A percentile compares a stretch with the other conserved stretches of the same genome.
phyloP scores from a whole-genome alignment of 805 yeast species.

The Cyberlindnera bimundalis region DNA sequence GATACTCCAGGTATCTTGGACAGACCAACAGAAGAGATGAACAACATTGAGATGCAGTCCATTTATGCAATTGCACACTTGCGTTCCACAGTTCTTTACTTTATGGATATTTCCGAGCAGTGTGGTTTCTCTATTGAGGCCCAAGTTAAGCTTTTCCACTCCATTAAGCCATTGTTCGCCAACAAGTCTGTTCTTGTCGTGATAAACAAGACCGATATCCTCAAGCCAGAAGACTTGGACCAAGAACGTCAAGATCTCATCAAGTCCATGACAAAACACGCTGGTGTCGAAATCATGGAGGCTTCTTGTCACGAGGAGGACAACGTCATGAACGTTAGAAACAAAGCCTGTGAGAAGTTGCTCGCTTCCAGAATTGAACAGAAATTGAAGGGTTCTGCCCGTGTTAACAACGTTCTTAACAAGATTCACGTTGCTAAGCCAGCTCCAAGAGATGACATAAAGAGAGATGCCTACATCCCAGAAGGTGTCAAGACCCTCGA shows the following conservation, averaged over 20 bases:
- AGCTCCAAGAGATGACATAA: conserved; percentile 78
- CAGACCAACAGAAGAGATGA: conserved; percentile 99
- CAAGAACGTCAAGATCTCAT: conserved; percentile 70
- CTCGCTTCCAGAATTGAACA: conserved; percentile 95
- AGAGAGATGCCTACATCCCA: conserved; percentile 79
- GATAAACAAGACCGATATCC: conserved; percentile 90
- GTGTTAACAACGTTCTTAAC: conserved; percentile 85
- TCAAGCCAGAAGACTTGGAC: conserved; percentile 79
- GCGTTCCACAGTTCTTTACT: conserved; percentile 92
- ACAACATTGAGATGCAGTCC: conserved; percentile 98
- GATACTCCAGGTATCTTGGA: conserved; percentile 99
- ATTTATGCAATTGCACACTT: conserved; percentile 98
- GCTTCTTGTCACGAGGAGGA: conserved; percentile 93
- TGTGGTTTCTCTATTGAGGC: conserved; percentile 98
- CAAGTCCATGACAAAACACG: conserved; percentile 56
- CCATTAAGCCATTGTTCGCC: conserved; percentile 95
- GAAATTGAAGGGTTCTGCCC: conserved; percentile 88
- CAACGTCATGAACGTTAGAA: conserved; percentile 92
- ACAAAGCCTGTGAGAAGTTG: conserved; percentile 95
- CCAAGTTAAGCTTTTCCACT: conserved; percentile 94
- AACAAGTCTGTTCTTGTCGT: conserved; percentile 96
- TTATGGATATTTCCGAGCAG: conserved; percentile 98
- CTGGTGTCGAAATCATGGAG: conserved; percentile 89
- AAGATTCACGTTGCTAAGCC: conserved; percentile 95
- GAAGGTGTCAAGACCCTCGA: conserved; percentile 57